Evolutionary conservation across 345 rosid species (phyloP), one percentile per base, ranked within the genome.

Genomic region (Pseudoturritis turrita): DNA sequence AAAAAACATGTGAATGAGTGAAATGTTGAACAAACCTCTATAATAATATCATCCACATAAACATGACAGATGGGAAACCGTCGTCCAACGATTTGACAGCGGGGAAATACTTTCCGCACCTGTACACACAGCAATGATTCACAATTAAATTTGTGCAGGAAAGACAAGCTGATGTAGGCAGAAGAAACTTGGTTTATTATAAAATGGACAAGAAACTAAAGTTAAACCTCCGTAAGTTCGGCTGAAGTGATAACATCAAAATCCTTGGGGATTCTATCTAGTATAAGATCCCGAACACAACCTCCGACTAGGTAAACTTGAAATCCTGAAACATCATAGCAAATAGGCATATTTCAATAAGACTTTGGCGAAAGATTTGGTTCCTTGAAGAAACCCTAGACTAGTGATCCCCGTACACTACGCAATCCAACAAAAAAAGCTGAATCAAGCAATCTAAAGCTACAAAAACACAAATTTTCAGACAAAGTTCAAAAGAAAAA

Each of bases 11-110:
- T 54, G 41, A 19, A 60, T 14, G 15, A 56, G 47, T 35, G 41
- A 62, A 25, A 71, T 39, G 10, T 21, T 45, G 75, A 62, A 54
- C 73, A 56, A 56, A 86, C 96, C 88, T 87, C 96, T 19, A 89
- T 67, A 33, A 77, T 78, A 35, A 78, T 74, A 18, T 79, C 86
- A 36, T 80, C 82, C 3, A 89, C 71, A 47, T 81, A 78, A 15
- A 84, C 90, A 65, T 84, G 90, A 54, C 92, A 89, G 50, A 89
- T 89, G 14, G 90, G 92, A 79, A 87, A 89, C 52, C 90, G 80
- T 72, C 69, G 81, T 53, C 96, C 96, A 77, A 89, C 82, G 51
- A 87, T 81, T 50, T 68, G 79, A 75, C 88, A 87, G 45, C 78
- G 29, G 0, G 86, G 47, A 69, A 89, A 89, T 58, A 81, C 67